Percentiles rank a stretch among this genome's conserved stretches.
Evolutionary conservation across 208 protist species (phyloP).

Genomic region (Plasmodiophora brassicae): DNA sequence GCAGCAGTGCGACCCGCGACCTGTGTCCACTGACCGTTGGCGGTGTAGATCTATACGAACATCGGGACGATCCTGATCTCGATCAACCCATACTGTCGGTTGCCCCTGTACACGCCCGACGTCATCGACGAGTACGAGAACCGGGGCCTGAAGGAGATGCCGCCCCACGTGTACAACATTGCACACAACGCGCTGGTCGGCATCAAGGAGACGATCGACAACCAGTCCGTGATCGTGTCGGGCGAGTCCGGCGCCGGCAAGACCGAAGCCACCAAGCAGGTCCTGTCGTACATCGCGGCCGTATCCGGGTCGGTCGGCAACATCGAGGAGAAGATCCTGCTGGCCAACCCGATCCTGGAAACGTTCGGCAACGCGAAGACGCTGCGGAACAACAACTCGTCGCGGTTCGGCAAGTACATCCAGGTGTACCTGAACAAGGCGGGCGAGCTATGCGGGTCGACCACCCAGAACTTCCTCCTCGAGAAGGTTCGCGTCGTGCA

Average conservation of each 20-base stretch:
- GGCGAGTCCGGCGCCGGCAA: constrained; percentile 61
- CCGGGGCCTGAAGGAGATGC: constrained; percentile 48
- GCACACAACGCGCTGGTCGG: constrained; percentile 44
- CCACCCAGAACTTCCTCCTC: constrained; percentile 48
- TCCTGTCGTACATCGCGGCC: constrained; percentile 41
- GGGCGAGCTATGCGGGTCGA: constrained; percentile 21
- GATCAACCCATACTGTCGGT: constrained; percentile 58
- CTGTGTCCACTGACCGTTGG: not conserved
- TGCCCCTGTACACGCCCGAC: constrained; percentile 54
- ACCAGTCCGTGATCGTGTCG: constrained; percentile 54
- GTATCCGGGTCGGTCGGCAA: constrained; percentile 40
- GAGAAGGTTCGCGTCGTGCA: constrained; percentile 47
- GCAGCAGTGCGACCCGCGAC: not conserved
- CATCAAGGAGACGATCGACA: not conserved
- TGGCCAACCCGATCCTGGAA: constrained; percentile 64
- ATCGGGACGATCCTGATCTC: constrained; percentile 62
- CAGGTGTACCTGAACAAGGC: constrained; percentile 64
- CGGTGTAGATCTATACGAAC: constrained; percentile 55
- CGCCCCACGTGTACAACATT: constrained; percentile 57
- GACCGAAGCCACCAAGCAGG: constrained; percentile 52
- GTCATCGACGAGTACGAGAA: constrained; percentile 54
- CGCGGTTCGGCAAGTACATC: constrained; percentile 70
- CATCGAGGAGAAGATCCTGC: constrained; percentile 61
- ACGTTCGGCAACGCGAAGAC: constrained; percentile 77
- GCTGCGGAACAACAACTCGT: constrained; percentile 67